Evolutionary conservation across 2,329 filamentous ascomycete genomes (phyloP), one percentile per base, ranked within the genome.

Genomic region (Aspergillus sp.): DNA sequence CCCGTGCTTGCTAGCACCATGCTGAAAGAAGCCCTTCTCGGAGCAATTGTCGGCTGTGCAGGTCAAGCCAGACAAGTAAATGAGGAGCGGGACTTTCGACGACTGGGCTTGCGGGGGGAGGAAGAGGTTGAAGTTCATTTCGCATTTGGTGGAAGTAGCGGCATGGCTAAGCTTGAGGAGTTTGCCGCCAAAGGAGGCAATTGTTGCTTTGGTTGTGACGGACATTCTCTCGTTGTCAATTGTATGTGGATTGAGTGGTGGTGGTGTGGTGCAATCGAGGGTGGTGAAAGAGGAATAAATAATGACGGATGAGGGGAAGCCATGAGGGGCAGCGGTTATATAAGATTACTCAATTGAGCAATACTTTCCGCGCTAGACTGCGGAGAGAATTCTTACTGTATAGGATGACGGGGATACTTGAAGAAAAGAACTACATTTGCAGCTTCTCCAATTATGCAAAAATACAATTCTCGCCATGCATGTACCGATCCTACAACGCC

Each of bases 61-160:
- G 52, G 93, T 97, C 52, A 98, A 77, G 45, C 93, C 93, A 12
- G 91, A 91, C 50, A 98, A 84, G 72, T 91, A 98, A 73, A 96
- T 84, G 49, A 98, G 80, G 25, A 97, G 81, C 20, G 93, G 93
- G 2, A 89, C 83, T 60, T 86, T 86, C 37, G 78, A 74, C 1
- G 70, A 46, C 44, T 69, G 71, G 48, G 87, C 82, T 60, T 84
- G 77, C 2, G 88, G 83, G 20, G 93, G 93, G 3, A 98, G 80
- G 75, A 88, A 98, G 60, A 98, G 79, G 74, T 94, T 95, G 64
- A 97, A 81, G 66, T 81, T 82, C 91, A 97, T 98, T 61, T 90
- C 83, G 58, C 89, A 95, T 60, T 81, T 82, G 49, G 89, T 95
- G 52, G 82, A 79, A 56, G 79, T 74, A 48, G 90, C 89, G 65